These are phyloP conservation scores for Gracilariopsis chorda DNA, from an alignment of 23 red algal species.

Conservation along the genomic window DNA sequence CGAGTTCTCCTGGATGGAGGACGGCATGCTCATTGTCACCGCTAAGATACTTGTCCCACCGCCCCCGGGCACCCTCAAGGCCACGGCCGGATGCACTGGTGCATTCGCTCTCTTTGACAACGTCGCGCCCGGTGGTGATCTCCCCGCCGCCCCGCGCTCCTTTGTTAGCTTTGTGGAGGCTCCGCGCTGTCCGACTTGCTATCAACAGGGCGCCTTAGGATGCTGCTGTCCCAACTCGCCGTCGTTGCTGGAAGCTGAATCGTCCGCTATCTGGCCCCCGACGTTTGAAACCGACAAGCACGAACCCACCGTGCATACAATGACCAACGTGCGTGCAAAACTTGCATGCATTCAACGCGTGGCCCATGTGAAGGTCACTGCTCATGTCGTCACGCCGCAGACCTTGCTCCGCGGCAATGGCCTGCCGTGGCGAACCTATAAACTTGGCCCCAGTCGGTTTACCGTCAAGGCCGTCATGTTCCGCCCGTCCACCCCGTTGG, in stretches of 20 bases:
- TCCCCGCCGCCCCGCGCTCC: slow-evolving; percentile 20
- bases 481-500: slow-evolving; percentile 4
- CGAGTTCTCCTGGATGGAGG: slow-evolving; percentile 67
- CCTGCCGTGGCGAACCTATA: not conserved
- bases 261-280: slow-evolving; percentile 46
- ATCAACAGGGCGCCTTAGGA: slow-evolving; percentile 20
- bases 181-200: slow-evolving; percentile 36
- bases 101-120: slow-evolving; percentile 55
- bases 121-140: slow-evolving; percentile 6
- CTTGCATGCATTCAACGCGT: slow-evolving; percentile 39
- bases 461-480: slow-evolving; percentile 45
- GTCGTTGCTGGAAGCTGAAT: not conserved
- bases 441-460: slow-evolving; percentile 56
- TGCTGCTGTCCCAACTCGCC: slow-evolving; percentile 4
- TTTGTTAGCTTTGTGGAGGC: slow-evolving; percentile 62
- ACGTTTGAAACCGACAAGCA: not conserved
- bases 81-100: slow-evolving; percentile 42
- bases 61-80: not conserved
- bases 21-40: slow-evolving; percentile 57
- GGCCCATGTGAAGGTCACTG: slow-evolving; percentile 55
- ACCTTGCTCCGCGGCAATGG: not conserved
- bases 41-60: slow-evolving; percentile 55
- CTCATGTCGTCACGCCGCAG: slow-evolving; percentile 37
- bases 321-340: slow-evolving; percentile 2
- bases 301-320: not conserved